phyloP scores from a whole-genome alignment of 139 green algal genomes.

The Chlamydomonas sphaeroides region DNA sequence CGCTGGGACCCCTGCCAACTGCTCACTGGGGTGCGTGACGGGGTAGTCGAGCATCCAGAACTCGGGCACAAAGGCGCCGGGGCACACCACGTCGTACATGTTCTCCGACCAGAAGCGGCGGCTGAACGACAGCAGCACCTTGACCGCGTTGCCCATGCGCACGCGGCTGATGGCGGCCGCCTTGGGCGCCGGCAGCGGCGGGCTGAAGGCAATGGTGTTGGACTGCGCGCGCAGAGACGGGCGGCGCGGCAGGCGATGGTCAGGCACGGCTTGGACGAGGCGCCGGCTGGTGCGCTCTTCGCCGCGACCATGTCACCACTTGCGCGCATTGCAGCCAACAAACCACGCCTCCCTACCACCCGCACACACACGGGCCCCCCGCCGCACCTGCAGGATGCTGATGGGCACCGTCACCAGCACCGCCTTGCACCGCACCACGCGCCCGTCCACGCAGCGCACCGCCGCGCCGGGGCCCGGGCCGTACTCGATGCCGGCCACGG shows the following conservation, averaged over 20 bases:
- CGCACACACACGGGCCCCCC: not conserved
- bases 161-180: slow-evolving; percentile 55
- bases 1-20: no score
- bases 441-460: not conserved
- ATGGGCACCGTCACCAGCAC: slow-evolving; percentile 70
- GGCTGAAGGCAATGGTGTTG: slow-evolving; percentile 70
- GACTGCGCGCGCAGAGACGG: slow-evolving; percentile 49
- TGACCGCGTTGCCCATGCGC: slow-evolving; percentile 70
- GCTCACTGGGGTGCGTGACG: not conserved
- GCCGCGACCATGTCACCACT: no score
- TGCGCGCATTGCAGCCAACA: no score
- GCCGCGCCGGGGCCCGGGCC: not conserved
- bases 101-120: slow-evolving; percentile 76
- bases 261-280: not conserved
- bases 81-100: slow-evolving; percentile 87
- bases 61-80: slow-evolving; percentile 80
- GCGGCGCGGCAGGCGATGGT: no score
- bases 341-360: not conserved
- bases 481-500: slow-evolving; percentile 59
- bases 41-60: slow-evolving; percentile 81
- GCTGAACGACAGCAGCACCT: slow-evolving; percentile 62
- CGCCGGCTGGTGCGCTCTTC: no score
- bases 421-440: slow-evolving; percentile 25
- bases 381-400: slow-evolving; percentile 52
- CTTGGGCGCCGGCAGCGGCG: slow-evolving; percentile 76